Base-by-base conservation (phyloP, 2,329 filamentous ascomycete species). In the Ploettnerulaceae sp. region DNA sequence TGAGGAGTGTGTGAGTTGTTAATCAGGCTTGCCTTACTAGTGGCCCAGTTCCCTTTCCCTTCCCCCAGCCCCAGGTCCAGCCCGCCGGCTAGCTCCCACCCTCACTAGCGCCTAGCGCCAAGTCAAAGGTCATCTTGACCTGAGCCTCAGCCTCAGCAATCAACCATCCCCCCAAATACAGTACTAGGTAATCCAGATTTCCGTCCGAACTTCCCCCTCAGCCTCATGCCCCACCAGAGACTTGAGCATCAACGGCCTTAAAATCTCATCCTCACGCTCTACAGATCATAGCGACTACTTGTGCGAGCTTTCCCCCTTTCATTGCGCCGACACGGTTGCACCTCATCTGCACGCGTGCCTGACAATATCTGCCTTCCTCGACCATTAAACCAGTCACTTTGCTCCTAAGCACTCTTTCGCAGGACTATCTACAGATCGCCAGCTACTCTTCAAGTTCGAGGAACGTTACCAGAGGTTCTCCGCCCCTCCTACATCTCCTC, bases 291-390 rank as follows among this genome's bases (percentile, higher is more conserved):
- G 12, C 29, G 20, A 42, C 7, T 11, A 33, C 26, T 8, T 25
- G 12, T 32, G 7, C 20, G 7, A 11, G 3, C 9, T 12, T 5
- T 24, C 26, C 34, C 17, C 17, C 22, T 38, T 26, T 26, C 43
- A 36, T 37, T 46, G 49, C 47, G 55, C 47, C 51, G 45, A 54
- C 49, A 42, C 50, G 51, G 45, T 42, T 37, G 35, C 34, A 42
- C 38, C 43, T 41, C 18, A 7, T n/a, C 25, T 41, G 50, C 45
- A 45, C 46, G 45, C 52, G 52, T 44, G 29, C 48, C 45, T 38
- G 33, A 31, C 38, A 32, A 14, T 29, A 32, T 26, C 24, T 33
- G 41, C 24, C 32, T 35, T 34, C 18, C 28, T 42, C 35, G 33
- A 35, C 15, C 25, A 7, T 22, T 17, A 32, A 49, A 36, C n/a